Evolutionary conservation across 306 rosid species (phyloP).

Genomic region (Inga oerstediana): DNA sequence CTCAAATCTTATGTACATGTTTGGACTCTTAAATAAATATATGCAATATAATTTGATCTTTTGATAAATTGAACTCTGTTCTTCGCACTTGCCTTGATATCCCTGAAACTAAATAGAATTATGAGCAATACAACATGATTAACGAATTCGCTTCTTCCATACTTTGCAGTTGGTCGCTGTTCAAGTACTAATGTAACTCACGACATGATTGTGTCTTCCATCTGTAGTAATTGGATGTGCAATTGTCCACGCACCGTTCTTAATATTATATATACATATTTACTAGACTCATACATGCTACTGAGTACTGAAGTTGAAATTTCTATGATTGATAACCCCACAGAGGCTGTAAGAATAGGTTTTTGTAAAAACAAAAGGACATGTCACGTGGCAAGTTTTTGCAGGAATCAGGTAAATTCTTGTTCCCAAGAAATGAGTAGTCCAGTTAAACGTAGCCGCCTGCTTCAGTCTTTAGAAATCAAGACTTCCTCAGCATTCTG

Average conservation of each 20-base stretch:
- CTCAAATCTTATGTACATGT: background rate
- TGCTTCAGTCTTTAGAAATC: too few species aligned
- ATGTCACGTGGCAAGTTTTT: background rate
- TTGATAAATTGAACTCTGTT: background rate
- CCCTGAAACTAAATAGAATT: background rate
- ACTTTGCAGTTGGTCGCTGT: background rate
- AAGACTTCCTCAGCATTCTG: too few species aligned
- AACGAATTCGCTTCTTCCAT: background rate
- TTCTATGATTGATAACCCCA: background rate
- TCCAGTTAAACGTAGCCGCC: too few species aligned
- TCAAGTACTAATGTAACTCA: background rate
- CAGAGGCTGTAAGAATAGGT: background rate
- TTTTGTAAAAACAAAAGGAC: background rate
- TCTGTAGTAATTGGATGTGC: background rate
- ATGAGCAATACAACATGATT: background rate
- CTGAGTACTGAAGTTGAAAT: background rate
- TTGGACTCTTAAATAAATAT: background rate
- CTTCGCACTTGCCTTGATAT: background rate
- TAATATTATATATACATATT: background rate
- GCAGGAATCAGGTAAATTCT: too few species aligned
- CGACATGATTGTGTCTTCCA: background rate
- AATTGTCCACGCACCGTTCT: background rate
- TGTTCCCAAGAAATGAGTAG: too few species aligned
- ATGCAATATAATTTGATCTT: background rate
- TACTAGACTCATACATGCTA: background rate